These are phyloP conservation scores for Platanthera guangdongensis DNA, from an alignment of 106 monocot species.

Conservation along the genomic window DNA sequence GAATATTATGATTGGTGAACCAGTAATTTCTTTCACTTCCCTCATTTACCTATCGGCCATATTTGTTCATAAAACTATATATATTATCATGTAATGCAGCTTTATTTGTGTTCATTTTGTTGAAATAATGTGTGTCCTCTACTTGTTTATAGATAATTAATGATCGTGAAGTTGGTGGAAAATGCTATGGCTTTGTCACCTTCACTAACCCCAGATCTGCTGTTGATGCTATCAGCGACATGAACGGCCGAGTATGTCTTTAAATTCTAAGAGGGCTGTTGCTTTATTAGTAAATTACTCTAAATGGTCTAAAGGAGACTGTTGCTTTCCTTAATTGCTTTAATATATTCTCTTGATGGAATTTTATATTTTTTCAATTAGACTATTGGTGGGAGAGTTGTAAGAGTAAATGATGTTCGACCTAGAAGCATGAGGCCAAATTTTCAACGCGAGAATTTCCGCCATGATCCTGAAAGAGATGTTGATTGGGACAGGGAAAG, in stretches of 20 bases:
- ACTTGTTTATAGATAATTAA: conserved; percentile 63
- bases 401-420: conserved; percentile 78
- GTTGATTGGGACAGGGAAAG: conserved; percentile 46
- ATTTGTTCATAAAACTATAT: background rate
- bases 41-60: background rate
- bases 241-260: conserved; percentile 75
- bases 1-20: background rate
- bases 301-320: background rate
- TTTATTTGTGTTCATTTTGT: background rate
- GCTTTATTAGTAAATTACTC: background rate
- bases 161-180: conserved; percentile 84
- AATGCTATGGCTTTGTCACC: conserved; percentile 95
- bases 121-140: background rate
- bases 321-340: background rate
- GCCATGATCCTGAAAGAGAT: conserved; percentile 41
- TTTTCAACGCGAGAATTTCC: conserved; percentile 54
- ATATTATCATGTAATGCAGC: background rate
- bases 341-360: background rate
- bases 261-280: background rate
- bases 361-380: conserved; percentile 20
- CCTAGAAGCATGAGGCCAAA: conserved; percentile 58
- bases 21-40: background rate
- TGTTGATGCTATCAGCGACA: conserved; percentile 67
- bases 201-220: conserved; percentile 86
- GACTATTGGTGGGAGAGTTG: conserved; percentile 72